Evolutionary conservation across 331 rosid genomes (phyloP).

Genomic region (Pyracantha coccinea): DNA sequence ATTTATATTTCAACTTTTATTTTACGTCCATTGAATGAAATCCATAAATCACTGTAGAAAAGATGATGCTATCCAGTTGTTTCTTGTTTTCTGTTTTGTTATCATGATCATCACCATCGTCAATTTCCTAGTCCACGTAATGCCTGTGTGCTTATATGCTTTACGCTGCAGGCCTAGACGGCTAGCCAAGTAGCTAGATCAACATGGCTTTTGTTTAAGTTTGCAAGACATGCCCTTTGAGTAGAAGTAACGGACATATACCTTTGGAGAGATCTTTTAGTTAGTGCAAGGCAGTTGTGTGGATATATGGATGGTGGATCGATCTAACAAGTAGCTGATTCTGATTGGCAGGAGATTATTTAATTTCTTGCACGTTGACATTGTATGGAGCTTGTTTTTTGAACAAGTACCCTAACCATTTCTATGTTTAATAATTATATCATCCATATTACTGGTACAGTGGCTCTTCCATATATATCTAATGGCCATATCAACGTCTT

Average conservation of each 20-base stretch:
- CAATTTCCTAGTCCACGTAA: no score
- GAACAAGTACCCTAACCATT: no score
- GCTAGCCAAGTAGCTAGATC: background rate
- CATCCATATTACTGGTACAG: background rate
- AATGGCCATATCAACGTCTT: background rate
- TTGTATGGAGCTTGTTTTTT: no score
- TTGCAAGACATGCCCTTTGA: background rate
- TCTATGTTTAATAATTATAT: no score
- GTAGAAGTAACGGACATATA: no score
- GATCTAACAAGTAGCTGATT: background rate
- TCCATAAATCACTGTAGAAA: background rate
- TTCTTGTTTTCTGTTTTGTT: background rate
- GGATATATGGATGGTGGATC: background rate
- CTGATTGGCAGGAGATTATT: no score
- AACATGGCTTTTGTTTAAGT: background rate
- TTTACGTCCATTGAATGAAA: no score
- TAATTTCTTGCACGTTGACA: no score
- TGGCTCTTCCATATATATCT: background rate
- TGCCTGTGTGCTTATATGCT: background rate
- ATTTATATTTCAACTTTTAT: no score
- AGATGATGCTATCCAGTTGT: no score
- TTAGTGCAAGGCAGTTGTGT: background rate
- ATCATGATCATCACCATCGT: background rate
- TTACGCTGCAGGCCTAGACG: background rate
- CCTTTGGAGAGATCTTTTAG: background rate